Evolutionary conservation across 2,329 filamentous ascomycete species (phyloP).

Genomic region (Magnaporthales sp.): DNA sequence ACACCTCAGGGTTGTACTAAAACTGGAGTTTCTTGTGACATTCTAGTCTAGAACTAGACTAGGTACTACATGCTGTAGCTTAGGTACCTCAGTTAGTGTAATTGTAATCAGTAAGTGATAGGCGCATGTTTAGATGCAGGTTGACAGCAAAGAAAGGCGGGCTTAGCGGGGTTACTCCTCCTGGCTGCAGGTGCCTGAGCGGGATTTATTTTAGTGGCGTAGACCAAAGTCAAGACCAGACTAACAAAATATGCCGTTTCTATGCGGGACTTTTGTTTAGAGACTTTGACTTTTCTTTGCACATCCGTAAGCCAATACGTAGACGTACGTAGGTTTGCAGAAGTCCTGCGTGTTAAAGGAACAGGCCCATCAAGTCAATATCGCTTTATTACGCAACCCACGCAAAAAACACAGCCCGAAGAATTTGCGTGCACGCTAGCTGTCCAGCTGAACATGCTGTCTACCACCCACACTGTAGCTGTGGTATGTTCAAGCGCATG

Average conservation of each 20-base stretch:
- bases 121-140: too few species aligned
- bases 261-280: not conserved
- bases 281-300: not conserved
- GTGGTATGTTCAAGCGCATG: not conserved
- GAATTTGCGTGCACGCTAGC: not conserved
- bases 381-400: not conserved
- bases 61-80: too few species aligned
- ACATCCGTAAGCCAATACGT: not conserved
- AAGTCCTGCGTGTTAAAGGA: not conserved
- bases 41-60: too few species aligned
- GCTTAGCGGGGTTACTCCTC: not conserved
- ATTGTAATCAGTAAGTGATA: too few species aligned
- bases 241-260: not conserved
- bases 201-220: not conserved
- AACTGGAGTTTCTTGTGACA: too few species aligned
- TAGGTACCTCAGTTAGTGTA: too few species aligned
- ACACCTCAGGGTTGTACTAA: too few species aligned
- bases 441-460: not conserved
- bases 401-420: not conserved
- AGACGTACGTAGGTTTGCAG: not conserved
- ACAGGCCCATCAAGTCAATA: not conserved
- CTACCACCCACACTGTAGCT: too few species aligned
- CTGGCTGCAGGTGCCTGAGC: not conserved
- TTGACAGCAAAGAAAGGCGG: too few species aligned
- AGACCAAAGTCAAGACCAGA: not conserved